phyloP scores from a whole-genome alignment of 805 yeast species.

The Starmerella tilneyi region DNA sequence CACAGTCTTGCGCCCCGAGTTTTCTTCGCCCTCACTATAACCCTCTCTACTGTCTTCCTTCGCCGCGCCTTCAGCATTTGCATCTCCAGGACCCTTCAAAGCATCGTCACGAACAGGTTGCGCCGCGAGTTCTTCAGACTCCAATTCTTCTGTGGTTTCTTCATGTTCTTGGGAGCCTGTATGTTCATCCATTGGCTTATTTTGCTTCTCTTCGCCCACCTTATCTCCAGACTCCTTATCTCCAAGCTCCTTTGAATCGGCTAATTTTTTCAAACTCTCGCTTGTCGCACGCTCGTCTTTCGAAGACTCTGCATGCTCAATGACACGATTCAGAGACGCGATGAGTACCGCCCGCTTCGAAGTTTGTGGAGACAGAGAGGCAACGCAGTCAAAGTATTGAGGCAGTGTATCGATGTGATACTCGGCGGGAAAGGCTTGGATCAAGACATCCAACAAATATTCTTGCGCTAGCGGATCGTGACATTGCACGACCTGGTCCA shows the following conservation, averaged over 20 bases:
- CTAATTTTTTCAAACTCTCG: constrained; percentile 10
- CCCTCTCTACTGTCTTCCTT: neutral
- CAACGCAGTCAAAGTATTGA: constrained; percentile 51
- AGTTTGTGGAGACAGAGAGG: constrained; percentile 61
- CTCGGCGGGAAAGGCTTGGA: constrained; percentile 90
- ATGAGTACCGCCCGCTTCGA: constrained; percentile 54
- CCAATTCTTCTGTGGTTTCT: too few relatives aligned
- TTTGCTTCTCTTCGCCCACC: too few relatives aligned
- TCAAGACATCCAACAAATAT: constrained; percentile 78
- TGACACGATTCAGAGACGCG: constrained; percentile 55
- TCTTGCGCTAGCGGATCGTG: constrained; percentile 87
- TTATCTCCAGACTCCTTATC: too few relatives aligned
- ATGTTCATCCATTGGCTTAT: neutral
- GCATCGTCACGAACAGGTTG: too few relatives aligned
- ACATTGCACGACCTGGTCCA: constrained; percentile 89
- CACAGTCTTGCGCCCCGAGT: too few relatives aligned
- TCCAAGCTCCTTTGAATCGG: too few relatives aligned
- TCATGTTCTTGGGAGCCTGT: neutral
- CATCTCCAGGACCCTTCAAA: too few relatives aligned
- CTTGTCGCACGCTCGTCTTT: constrained; percentile 21
- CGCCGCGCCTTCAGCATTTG: neutral
- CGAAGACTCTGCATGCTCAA: constrained; percentile 6
- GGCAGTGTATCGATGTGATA: constrained; percentile 72
- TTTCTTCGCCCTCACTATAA: neutral
- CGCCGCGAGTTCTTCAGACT: too few relatives aligned